These are phyloP conservation scores for Torulaspora indica DNA, from an alignment of 805 yeast genomes.

Conservation along the genomic window DNA sequence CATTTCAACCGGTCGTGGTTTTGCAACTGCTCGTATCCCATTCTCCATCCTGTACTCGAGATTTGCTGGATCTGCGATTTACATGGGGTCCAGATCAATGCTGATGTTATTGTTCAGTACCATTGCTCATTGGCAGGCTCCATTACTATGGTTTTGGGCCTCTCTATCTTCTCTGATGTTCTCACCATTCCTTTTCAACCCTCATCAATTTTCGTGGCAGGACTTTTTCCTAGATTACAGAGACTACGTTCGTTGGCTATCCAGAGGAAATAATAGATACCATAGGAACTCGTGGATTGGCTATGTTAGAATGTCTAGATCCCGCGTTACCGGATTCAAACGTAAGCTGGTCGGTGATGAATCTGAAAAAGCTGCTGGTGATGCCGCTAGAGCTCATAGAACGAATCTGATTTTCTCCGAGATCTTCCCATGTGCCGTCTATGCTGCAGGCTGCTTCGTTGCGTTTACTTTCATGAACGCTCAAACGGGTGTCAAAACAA, in stretches of 20 bases:
- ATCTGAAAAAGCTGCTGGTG: conserved; percentile 81
- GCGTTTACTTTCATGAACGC: conserved; percentile 81
- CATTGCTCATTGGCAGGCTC: conserved; percentile 83
- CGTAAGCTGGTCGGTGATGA: conserved; percentile 65
- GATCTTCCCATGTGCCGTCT: conserved; percentile 62
- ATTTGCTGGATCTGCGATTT: conserved; percentile 77
- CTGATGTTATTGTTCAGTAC: conserved; percentile 69
- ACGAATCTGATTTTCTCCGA: conserved; percentile 67
- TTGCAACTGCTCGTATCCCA: conserved; percentile 75
- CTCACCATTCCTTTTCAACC: conserved; percentile 93
- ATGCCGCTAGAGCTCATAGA: conserved; percentile 78
- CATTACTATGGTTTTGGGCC: conserved; percentile 96
- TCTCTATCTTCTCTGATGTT: conserved; percentile 80
- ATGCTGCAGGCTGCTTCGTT: conserved; percentile 74
- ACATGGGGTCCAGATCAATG: conserved; percentile 77
- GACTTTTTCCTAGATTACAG: conserved; percentile 96
- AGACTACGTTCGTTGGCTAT: conserved; percentile 84
- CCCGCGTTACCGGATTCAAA: conserved; percentile 82
- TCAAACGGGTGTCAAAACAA: conserved; percentile 69
- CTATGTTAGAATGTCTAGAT: conserved; percentile 73
- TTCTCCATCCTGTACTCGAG: conserved; percentile 69
- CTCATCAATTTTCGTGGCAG: conserved; percentile 95
- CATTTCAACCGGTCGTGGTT: conserved; percentile 82
- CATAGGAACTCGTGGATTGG: conserved; percentile 89
- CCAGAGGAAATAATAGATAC: conserved; percentile 87